Conservation (phyloP, 228 moss, liverwort and hornwort genomes). For the Sphagnum magellanicum region DNA sequence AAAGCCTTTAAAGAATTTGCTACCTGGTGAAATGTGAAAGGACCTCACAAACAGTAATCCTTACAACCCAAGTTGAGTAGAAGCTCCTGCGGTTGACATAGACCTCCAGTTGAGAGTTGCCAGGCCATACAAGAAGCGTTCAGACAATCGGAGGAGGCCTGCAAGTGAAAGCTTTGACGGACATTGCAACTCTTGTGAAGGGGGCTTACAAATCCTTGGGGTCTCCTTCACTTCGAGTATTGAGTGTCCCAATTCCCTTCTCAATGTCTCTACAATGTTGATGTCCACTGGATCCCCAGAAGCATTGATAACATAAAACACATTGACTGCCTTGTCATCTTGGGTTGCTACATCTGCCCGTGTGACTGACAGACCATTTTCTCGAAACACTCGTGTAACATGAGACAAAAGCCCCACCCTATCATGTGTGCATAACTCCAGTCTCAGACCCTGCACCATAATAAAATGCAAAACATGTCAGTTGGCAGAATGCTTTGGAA, state of each 20-base stretch:
- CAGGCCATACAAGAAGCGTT: slow-evolving; percentile 21
- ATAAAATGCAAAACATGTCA: no score
- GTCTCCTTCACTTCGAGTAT: slow-evolving; percentile 17
- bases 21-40: no score
- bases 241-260: slow-evolving; percentile 13
- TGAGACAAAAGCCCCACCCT: neutral
- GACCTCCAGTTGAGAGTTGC: slow-evolving; percentile 7
- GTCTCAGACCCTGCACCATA: neutral
- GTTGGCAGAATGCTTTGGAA: no score
- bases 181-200: slow-evolving; percentile 18
- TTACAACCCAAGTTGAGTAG: no score
- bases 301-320: slow-evolving; percentile 28
- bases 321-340: neutral
- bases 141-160: slow-evolving; percentile 22
- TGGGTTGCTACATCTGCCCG: neutral
- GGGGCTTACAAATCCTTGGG: slow-evolving; percentile 20
- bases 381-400: neutral
- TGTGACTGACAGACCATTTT: slow-evolving; percentile 1
- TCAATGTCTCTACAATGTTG: slow-evolving; percentile 21
- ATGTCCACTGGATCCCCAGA: slow-evolving; percentile 24
- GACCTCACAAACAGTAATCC: no score
- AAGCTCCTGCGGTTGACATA: no score
- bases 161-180: slow-evolving; percentile 29
- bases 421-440: neutral
- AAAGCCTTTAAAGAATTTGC: no score